Conservation (phyloP, 1,284 basidiomycete genomes). For the Cryptococcus sp. region DNA sequence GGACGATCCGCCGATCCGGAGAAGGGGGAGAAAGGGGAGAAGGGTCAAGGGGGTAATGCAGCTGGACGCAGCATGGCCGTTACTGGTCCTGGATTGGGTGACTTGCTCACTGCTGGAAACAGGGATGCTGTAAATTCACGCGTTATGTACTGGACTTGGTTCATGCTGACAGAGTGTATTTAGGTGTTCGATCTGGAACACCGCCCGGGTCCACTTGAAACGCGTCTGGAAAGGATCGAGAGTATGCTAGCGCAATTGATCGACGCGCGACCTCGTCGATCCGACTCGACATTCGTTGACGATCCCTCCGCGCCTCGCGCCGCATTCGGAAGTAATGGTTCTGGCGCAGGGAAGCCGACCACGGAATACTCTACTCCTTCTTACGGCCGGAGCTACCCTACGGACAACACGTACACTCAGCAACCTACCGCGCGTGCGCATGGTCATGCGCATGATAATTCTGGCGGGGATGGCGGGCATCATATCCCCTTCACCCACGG, state of each 20-base stretch:
- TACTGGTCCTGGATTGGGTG: slow-evolving; percentile 42
- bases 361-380: background rate
- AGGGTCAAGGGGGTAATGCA: slow-evolving; percentile 4
- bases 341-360: background rate
- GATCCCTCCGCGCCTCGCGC: background rate
- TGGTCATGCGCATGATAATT: background rate
- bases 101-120: slow-evolving; percentile 36
- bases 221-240: slow-evolving; percentile 34
- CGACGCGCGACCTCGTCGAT: slow-evolving; percentile 22
- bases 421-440: background rate
- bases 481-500: slow-evolving; percentile 5
- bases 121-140: slow-evolving; percentile 21
- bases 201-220: slow-evolving; percentile 19
- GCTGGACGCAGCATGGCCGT: slow-evolving; percentile 21
- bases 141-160: background rate
- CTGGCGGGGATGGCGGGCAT: background rate
- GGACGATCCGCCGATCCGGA: slow-evolving; percentile 2
- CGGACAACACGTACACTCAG: background rate
- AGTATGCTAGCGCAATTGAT: slow-evolving; percentile 27
- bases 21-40: slow-evolving; percentile 1
- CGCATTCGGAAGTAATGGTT: background rate
- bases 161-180: background rate
- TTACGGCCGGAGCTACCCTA: background rate
- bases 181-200: slow-evolving; percentile 37
- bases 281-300: slow-evolving; percentile 18